phyloP scores from a whole-genome alignment of 2,329 filamentous ascomycete species.

The Sarocladium strictum region DNA sequence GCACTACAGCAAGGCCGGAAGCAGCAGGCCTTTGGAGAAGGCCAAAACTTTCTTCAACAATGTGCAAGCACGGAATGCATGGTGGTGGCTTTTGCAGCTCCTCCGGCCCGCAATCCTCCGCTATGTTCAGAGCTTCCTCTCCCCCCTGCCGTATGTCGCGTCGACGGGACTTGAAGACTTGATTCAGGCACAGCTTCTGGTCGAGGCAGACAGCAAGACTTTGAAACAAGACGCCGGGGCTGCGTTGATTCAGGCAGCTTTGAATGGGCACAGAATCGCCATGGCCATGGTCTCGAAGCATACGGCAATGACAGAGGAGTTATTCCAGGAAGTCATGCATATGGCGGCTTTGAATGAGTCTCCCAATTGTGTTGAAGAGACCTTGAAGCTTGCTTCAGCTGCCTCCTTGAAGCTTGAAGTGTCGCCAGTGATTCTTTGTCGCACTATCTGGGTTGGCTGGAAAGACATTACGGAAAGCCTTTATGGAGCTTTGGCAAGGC shows the following conservation, averaged over 20 bases:
- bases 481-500: neutral
- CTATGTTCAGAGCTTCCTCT: neutral
- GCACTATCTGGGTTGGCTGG: neutral
- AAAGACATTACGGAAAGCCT: neutral
- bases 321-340: neutral
- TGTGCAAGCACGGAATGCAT: neutral
- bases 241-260: neutral
- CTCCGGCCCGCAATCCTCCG: neutral
- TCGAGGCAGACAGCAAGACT: neutral
- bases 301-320: neutral
- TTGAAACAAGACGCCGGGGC: neutral
- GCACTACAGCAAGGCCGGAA: constrained; percentile 4
- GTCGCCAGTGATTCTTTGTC: neutral
- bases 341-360: neutral
- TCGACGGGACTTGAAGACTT: neutral
- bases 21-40: neutral
- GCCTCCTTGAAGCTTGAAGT: neutral
- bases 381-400: neutral
- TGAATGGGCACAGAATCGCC: neutral
- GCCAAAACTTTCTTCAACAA: neutral
- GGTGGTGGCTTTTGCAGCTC: neutral
- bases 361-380: neutral
- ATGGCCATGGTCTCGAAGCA: neutral
- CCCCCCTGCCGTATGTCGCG: neutral
- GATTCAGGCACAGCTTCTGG: neutral